Conservation (phyloP, 2,329 filamentous ascomycete species). For the Dendrostoma leiphaemia region DNA sequence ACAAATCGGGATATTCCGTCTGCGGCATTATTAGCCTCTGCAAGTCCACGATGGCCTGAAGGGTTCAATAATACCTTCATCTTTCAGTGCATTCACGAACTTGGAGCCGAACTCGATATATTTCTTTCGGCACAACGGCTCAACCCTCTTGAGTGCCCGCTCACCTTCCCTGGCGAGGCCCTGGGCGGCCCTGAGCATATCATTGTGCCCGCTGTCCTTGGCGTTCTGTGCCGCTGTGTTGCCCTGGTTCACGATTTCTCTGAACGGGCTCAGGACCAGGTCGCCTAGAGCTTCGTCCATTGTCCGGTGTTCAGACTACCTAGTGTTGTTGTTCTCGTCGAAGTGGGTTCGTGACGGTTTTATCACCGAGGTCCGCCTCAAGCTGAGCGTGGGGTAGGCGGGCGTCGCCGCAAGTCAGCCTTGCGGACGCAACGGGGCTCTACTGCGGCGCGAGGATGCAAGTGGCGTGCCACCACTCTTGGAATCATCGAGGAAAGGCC, state of each 20-base stretch:
- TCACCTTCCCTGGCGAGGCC: conserved; percentile 35
- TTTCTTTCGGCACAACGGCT: conserved; percentile 48
- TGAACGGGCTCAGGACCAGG: conserved; percentile 12
- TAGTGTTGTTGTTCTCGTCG: not conserved
- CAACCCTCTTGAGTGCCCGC: conserved; percentile 42
- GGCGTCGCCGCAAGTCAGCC: not conserved
- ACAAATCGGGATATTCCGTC: conserved; percentile 50
- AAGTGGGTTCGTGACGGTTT: no score
- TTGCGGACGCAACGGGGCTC: not conserved
- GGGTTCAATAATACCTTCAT: conserved; percentile 43
- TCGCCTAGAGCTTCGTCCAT: conserved; percentile 8
- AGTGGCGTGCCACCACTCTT: not conserved
- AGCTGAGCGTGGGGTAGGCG: not conserved
- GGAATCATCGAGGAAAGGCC: not conserved
- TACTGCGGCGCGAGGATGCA: not conserved
- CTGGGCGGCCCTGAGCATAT: conserved; percentile 48
- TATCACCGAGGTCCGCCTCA: no score
- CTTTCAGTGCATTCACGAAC: conserved; percentile 51
- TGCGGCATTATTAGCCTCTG: conserved; percentile 23
- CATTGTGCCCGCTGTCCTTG: conserved; percentile 32
- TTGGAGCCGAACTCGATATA: conserved; percentile 46
- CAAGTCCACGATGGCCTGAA: not conserved
- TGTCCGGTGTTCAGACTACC: not conserved
- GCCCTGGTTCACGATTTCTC: conserved; percentile 11
- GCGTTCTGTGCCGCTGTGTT: conserved; percentile 33